phyloP scores from a whole-genome alignment of 2,329 filamentous ascomycete genomes.

The Camillea tinctor region DNA sequence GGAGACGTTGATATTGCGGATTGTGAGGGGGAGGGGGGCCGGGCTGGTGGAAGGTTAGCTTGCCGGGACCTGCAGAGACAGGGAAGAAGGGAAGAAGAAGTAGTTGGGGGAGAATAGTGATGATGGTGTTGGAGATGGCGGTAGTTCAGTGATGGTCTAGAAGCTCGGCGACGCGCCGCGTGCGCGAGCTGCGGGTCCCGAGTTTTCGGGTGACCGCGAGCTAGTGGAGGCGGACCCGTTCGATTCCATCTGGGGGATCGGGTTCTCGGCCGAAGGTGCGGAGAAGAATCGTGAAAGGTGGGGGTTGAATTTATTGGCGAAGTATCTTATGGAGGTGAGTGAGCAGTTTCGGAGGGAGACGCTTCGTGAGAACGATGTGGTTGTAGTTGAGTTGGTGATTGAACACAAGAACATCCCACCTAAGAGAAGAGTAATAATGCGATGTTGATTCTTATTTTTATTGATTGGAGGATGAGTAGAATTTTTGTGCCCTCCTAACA shows the following conservation, averaged over 20 bases:
- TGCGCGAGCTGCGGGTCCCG: conserved; percentile 33
- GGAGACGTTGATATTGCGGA: too few relatives aligned
- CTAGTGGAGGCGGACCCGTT: conserved; percentile 61
- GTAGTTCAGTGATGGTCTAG: too few relatives aligned
- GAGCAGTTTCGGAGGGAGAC: conserved; percentile 46
- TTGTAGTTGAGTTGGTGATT: too few relatives aligned
- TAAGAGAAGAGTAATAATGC: not conserved
- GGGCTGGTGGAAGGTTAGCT: too few relatives aligned
- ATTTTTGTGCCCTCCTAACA: too few relatives aligned
- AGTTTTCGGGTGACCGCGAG: conserved; percentile 51
- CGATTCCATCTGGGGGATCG: conserved; percentile 67
- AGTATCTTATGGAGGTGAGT: conserved; percentile 60
- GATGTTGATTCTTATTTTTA: not conserved
- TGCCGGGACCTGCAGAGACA: too few relatives aligned
- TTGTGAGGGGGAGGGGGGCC: too few relatives aligned
- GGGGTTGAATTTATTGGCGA: conserved; percentile 65
- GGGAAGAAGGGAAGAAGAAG: not conserved
- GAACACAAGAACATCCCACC: too few relatives aligned
- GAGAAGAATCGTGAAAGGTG: conserved; percentile 47
- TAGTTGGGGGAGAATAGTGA: conserved; percentile 2
- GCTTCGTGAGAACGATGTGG: too few relatives aligned
- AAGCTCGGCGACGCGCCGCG: conserved; percentile 10
- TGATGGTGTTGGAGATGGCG: too few relatives aligned
- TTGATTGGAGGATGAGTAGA: too few relatives aligned
- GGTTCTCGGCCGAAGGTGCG: conserved; percentile 53